Percentiles rank a stretch among this genome's conserved stretches.
phyloP scores from a whole-genome alignment of 176 grass and related monocot species.

The Aegilops speltoides region DNA sequence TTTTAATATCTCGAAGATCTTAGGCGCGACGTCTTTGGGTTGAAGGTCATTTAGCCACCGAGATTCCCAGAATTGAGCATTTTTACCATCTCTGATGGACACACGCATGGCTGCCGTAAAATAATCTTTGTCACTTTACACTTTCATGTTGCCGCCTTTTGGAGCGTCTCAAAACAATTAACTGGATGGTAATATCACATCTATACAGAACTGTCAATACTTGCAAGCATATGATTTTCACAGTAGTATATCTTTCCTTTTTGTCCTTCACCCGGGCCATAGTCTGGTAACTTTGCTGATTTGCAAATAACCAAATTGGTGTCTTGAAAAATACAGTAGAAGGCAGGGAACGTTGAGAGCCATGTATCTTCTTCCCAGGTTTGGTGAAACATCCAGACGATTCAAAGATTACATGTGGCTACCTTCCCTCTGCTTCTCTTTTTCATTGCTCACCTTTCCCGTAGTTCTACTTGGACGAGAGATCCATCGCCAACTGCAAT shows the following conservation, averaged over 20 bases:
- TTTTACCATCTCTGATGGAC: no score
- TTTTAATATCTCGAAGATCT: no score
- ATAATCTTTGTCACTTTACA: neutral
- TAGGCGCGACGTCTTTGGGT: no score
- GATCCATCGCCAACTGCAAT: conserved; percentile 30
- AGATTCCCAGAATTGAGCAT: no score
- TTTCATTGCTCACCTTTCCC: conserved; percentile 40
- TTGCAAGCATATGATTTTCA: neutral
- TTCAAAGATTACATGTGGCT: conserved; percentile 38
- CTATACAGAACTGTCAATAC: neutral
- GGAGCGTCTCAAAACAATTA: neutral
- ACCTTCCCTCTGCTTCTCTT: conserved; percentile 23
- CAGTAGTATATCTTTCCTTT: neutral
- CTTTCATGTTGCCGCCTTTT: neutral
- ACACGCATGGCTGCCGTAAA: no score
- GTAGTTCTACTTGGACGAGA: conserved; percentile 39
- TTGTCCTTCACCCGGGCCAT: neutral
- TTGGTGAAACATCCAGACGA: conserved; percentile 29
- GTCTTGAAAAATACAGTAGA: neutral
- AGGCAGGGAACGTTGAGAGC: neutral
- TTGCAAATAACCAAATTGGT: neutral
- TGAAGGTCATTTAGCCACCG: no score
- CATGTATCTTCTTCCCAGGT: neutral
- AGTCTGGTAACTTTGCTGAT: no score
- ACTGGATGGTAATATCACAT: neutral